These are phyloP conservation scores for Eucalyptus microcorys DNA, from an alignment of 345 rosid species.

Conservation along the genomic window DNA sequence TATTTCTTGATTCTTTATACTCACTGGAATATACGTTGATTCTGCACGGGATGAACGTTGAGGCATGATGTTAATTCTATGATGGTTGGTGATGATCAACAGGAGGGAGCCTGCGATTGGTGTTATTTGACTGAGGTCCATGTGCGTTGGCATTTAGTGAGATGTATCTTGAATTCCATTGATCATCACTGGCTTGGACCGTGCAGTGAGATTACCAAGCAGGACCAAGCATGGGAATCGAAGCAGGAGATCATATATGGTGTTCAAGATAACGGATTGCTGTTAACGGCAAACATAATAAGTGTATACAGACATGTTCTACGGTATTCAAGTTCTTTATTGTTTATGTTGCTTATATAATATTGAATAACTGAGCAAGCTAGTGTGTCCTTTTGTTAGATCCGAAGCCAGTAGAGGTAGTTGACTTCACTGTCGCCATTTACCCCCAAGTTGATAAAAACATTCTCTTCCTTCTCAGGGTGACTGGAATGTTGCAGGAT, in stretches of 20 bases:
- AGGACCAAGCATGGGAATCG: slow-evolving; percentile 90
- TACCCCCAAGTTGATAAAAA: not conserved
- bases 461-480: too few species aligned
- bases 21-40: too few species aligned
- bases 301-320: too few species aligned
- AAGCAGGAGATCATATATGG: slow-evolving; percentile 85
- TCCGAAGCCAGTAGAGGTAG: not conserved
- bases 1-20: too few species aligned
- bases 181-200: not conserved
- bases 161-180: too few species aligned
- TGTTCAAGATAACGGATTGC: slow-evolving; percentile 32
- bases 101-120: too few species aligned
- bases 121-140: too few species aligned
- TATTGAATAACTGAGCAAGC: not conserved
- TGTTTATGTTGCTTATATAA: not conserved
- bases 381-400: not conserved
- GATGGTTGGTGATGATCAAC: too few species aligned
- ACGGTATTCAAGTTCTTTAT: not conserved
- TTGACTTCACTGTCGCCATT: not conserved
- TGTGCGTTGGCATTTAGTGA: not conserved
- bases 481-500: not conserved
- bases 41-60: too few species aligned
- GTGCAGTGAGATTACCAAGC: slow-evolving; percentile 93
- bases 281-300: too few species aligned
- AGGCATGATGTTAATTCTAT: too few species aligned